Evolutionary conservation across 345 rosid species (phyloP).

Genomic region (Eucalyptus sp.): DNA sequence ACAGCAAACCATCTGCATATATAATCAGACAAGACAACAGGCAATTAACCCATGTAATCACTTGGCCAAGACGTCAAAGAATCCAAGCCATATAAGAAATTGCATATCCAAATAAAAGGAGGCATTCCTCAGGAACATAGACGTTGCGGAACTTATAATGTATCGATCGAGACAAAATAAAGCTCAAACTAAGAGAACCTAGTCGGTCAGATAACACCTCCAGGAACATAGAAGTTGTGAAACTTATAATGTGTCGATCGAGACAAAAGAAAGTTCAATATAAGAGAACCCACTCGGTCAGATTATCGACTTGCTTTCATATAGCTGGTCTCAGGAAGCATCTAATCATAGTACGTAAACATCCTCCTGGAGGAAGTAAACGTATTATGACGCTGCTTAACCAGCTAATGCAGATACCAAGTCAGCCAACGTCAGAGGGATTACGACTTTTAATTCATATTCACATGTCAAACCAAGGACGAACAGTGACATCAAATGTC

Average conservation of each 20-base stretch:
- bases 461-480: background rate
- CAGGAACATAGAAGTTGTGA: background rate
- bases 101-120: background rate
- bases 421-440: background rate
- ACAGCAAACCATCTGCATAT: background rate
- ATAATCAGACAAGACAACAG: background rate
- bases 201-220: constrained; percentile 2
- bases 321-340: constrained; percentile 18
- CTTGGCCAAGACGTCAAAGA: background rate
- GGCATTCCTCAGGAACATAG: background rate
- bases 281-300: constrained; percentile 3
- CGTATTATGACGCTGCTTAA: constrained; percentile 9
- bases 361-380: background rate
- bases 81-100: background rate
- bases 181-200: background rate
- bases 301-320: background rate
- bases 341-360: constrained; percentile 6
- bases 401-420: constrained; percentile 2
- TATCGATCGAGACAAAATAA: constrained; percentile 11
- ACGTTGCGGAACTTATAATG: background rate
- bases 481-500: background rate
- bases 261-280: constrained; percentile 8
- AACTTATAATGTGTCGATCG: background rate
- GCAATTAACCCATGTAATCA: background rate
- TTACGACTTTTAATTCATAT: background rate